Base-by-base conservation (phyloP, 441 rosid species). In the Jatropha multifida region DNA sequence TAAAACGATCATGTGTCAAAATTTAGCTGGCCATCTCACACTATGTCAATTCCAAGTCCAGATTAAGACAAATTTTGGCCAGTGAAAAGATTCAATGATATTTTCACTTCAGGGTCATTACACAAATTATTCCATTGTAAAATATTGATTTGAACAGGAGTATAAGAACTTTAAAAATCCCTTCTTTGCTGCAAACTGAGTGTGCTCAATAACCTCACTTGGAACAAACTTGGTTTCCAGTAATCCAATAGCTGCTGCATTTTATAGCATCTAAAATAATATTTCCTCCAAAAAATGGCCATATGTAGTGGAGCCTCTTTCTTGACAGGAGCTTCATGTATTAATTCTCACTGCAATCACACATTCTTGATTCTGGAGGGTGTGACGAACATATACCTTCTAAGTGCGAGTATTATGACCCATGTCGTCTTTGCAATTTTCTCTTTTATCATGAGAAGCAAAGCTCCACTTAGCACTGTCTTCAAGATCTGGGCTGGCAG, bases 391-490 rank as follows among this genome's bases (percentile, higher is more conserved):
- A 91, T 80, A 82, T 77, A 79, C 84, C 82, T 87, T 74, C 78
- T 74, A 68, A 94, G 78, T 6, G 96, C 96, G 66, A 94, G 83
- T 68, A 93, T 73, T 70, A 93, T 69, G 75, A 94, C 81, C 98
- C 98, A 91, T 46, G 97, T 83, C 68, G 91, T 84, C 75, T 85
- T 92, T 40, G 96, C 82, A 69, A 91, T 89, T 82, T 93, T 93
- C 89, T 94, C 98, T 82, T 94, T 94, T 52, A 93, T 88, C 99
- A 91, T 94, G 65, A 93, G 81, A 64, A 86, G 90, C 88, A 94
- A 85, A 38, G 98, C 97, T 0, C 96, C 87, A 84, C 96, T 91
- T 52, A 94, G 78, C 46, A 94, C 90, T 14, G 99, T 94, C 87
- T 94, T 94, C 71, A 94, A 76, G 81, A 88, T 88, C 86, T 94